Conservation (phyloP, 148 eudicot genomes). For the Camellia japonica region DNA sequence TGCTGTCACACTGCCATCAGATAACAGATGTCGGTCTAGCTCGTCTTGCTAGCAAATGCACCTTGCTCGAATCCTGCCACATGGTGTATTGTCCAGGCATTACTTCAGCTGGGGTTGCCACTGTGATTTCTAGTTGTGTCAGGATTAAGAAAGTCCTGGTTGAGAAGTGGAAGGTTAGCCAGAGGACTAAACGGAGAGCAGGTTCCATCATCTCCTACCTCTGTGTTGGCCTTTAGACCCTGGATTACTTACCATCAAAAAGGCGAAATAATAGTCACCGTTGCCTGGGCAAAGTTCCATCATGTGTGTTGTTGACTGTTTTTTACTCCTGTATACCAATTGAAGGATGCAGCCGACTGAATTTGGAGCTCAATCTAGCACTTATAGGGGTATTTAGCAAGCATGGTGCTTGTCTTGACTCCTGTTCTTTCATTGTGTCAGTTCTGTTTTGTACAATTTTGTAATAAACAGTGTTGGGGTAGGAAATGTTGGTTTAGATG, state of each 20-base stretch:
- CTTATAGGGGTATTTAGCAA: background rate
- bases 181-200: conserved; percentile 69
- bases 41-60: conserved; percentile 53
- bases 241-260: too few relatives aligned
- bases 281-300: too few relatives aligned
- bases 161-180: conserved; percentile 72
- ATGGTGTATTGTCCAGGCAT: conserved; percentile 73
- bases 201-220: conserved; percentile 70
- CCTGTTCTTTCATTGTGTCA: background rate
- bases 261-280: too few relatives aligned
- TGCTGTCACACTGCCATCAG: conserved; percentile 69
- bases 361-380: background rate
- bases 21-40: conserved; percentile 60
- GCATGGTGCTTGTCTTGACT: background rate
- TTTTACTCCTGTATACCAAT: too few relatives aligned
- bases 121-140: conserved; percentile 55
- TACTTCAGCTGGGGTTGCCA: conserved; percentile 66
- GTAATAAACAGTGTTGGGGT: background rate
- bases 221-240: conserved; percentile 53
- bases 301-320: too few relatives aligned
- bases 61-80: conserved; percentile 62
- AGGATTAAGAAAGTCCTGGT: conserved; percentile 62
- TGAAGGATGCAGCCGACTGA: too few relatives aligned
- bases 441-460: background rate
- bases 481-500: background rate